Conservation (phyloP, 192 early-diverging fungal genomes). For the Backusella morwellensis region DNA sequence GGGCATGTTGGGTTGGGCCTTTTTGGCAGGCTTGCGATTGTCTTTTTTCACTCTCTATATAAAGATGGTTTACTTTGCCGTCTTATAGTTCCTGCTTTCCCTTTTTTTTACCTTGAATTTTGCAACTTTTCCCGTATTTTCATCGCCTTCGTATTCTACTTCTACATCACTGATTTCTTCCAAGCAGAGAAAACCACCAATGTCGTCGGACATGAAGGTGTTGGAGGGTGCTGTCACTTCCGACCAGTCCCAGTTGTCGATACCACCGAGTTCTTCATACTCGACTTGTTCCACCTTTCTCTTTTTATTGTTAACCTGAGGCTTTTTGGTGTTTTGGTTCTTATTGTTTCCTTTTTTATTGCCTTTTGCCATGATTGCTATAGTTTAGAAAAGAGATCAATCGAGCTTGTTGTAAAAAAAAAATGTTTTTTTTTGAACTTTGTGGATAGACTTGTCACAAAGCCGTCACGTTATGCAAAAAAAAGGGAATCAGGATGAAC, state of each 20-base stretch:
- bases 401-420: background rate
- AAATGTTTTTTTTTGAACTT: background rate
- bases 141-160: slow-evolving; percentile 66
- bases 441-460: background rate
- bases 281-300: slow-evolving; percentile 3
- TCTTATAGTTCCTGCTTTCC: background rate
- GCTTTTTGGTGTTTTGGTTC: background rate
- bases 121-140: slow-evolving; percentile 61
- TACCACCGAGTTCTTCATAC: slow-evolving; percentile 33
- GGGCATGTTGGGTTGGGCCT: slow-evolving; percentile 49
- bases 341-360: background rate
- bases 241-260: slow-evolving; percentile 61
- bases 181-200: slow-evolving; percentile 80
- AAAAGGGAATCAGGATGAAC: background rate
- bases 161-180: slow-evolving; percentile 88
- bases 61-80: slow-evolving; percentile 10
- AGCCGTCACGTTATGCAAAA: background rate
- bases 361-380: background rate
- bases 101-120: slow-evolving; percentile 64
- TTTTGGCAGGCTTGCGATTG: slow-evolving; percentile 24
- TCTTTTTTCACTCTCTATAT: slow-evolving; percentile 20
- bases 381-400: background rate
- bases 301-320: background rate
- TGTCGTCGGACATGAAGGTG: slow-evolving; percentile 59
- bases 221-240: slow-evolving; percentile 45